Base-by-base conservation (phyloP, 2,329 filamentous ascomycete genomes). In the Colletotrichum sp. region DNA sequence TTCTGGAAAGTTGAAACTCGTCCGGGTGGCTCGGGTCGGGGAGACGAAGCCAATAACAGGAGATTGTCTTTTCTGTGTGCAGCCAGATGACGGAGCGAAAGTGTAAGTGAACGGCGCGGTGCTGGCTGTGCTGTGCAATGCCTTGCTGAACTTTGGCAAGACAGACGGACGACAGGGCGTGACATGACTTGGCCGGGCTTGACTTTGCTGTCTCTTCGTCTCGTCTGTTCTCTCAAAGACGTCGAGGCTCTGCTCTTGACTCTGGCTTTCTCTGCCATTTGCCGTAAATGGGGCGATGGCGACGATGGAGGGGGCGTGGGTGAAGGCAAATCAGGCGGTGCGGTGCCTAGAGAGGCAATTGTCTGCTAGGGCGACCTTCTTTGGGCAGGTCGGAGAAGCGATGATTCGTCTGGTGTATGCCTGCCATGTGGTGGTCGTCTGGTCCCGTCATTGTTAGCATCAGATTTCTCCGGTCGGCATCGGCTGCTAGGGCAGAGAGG, bases 291-390 rank as follows among this genome's bases (percentile, higher is more conserved):
- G 73, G 69, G 15, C 36, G 71, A 63, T 30, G 34, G 28, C 39
- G 34, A 24, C 48, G 57, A 75, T 75, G 73, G 73, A 75, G 73
- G 73, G 73, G 73, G 73, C 18, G 69, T 72, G 73, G 30, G 39
- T 16, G 16, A 57, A 68, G 16, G 55, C 48, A 71, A 55, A 48
- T 34, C 32, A n/a, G 64, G 55, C 55, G 57, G 52, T 39, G 24
- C 16, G 67, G 73, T 73, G 39, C 68, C 62, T 71, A 28, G 59
- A 75, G 68, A 72, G 69, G 60, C 44, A 59, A 70, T 59, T 62
- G 62, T 36, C 30, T 26, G 62, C 28, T 62, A 60, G 36, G 34
- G 68, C 36, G 55, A 60, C 48, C 55, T 71, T 28, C 44, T 16
- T 32, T 52, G 39, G 36, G 30, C 28, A 71, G 52, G 48, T 18